Evolutionary conservation across 2,329 filamentous ascomycete genomes (phyloP), one percentile per base, ranked within the genome.

Genomic region (Tympanopsis confertula): DNA sequence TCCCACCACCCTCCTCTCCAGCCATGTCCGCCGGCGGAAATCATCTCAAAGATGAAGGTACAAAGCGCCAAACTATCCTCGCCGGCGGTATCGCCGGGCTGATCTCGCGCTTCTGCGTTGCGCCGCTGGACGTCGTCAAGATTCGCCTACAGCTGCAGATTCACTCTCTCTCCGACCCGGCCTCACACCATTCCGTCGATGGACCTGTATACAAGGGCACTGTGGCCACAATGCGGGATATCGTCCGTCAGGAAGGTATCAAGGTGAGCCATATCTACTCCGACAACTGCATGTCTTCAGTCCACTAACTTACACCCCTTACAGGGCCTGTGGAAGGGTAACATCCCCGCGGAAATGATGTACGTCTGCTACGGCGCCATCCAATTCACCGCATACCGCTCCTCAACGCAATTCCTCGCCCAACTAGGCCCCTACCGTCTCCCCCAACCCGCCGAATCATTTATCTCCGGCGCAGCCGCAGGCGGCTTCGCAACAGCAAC

Each of bases 41-140:
- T 55, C 72, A 74, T 57, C 70, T 82, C 51, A 79, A 79, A 59
- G 74, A 82, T 78, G 77, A 82, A 74, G 80, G 79, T 59, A 78
- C 78, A 42, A 74, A 69, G 59, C 60, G 63, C 47, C 79, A 84
- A 55, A 76, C 81, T 43, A 66, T 81, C 36, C 56, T 73, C 45
- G 77, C 80, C 40, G 80, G 80, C 49, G 78, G 72, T 35, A 64
- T 75, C 47, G 86, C 91, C 45, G 91, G 91, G 41, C 73, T 96
- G 47, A 78, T 96, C 45, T 91, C 91, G 39, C 82, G 88, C 82
- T 96, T 98, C 67, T 76, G 91, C 53, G 82, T 96, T 55, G 86
- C 91, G 14, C 91, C 91, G 38, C 82, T 98, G 47, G 91, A 98
- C 59, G 91, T 98, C 44, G 78, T 96, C 63, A 96, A 98, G 68